Conservation (phyloP, 495 filamentous ascomycete species). For the Choiromyces venosus region DNA sequence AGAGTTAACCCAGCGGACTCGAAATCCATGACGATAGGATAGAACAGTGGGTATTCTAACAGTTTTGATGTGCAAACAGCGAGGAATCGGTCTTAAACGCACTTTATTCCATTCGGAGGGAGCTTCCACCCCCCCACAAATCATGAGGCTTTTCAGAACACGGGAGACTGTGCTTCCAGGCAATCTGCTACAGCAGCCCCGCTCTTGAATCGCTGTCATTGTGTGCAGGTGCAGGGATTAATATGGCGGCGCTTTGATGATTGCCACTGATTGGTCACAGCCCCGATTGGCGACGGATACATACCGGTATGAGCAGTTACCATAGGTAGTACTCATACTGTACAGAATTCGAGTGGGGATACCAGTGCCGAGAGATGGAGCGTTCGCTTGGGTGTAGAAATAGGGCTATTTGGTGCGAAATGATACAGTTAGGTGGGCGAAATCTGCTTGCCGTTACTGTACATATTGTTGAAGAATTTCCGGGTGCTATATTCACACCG, state of each 20-base stretch:
- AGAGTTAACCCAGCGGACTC: conserved; percentile 16
- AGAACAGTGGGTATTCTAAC: background rate
- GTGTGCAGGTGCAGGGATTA: background rate
- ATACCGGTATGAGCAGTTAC: too few relatives aligned
- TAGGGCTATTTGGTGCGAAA: background rate
- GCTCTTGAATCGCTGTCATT: background rate
- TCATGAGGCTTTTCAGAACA: too few relatives aligned
- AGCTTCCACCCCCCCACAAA: background rate
- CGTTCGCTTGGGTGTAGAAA: background rate
- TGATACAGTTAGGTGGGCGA: background rate
- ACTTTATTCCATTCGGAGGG: background rate
- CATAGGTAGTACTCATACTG: too few relatives aligned
- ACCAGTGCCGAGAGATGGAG: background rate
- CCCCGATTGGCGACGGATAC: background rate
- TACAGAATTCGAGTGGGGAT: too few relatives aligned
- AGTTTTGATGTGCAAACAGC: background rate
- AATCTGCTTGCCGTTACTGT: background rate
- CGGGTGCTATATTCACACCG: background rate
- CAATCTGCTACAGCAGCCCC: background rate
- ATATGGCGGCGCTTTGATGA: background rate
- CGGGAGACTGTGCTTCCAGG: background rate
- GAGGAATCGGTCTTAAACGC: background rate
- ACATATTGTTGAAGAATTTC: background rate
- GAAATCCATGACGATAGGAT: background rate
- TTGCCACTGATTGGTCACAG: background rate